Conservation (phyloP, 192 early-diverging fungal species). For the Lobosporangium transversale region DNA sequence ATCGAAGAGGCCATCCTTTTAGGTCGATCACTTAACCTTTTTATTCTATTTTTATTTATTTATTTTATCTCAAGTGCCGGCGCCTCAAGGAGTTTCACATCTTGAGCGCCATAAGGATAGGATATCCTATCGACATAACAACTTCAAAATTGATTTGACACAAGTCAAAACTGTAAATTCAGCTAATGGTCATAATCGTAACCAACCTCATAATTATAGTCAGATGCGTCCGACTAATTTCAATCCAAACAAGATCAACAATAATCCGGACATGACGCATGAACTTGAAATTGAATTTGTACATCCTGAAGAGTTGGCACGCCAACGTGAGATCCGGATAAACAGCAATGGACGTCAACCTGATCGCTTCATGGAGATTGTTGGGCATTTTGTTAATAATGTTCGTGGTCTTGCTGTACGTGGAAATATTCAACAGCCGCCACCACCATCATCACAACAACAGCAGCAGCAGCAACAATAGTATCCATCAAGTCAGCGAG, state of each 20-base stretch:
- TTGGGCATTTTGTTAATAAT: slow-evolving; percentile 84
- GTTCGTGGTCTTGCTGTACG: slow-evolving; percentile 65
- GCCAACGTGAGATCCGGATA: slow-evolving; percentile 71
- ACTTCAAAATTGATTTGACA: slow-evolving; percentile 89
- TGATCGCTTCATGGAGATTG: slow-evolving; percentile 75
- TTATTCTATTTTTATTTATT: too few species aligned
- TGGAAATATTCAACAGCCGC: slow-evolving; percentile 28
- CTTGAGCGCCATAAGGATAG: slow-evolving; percentile 88
- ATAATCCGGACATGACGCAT: slow-evolving; percentile 67
- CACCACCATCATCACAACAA: slow-evolving; percentile 2
- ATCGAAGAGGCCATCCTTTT: too few species aligned
- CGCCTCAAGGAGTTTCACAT: slow-evolving; percentile 57
- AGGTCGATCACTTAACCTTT: too few species aligned
- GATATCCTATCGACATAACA: slow-evolving; percentile 84
- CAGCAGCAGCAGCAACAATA: slow-evolving; percentile 6
- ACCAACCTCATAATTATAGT: slow-evolving; percentile 6
- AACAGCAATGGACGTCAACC: slow-evolving; percentile 53
- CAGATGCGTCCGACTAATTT: slow-evolving; percentile 22
- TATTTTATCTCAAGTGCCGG: too few species aligned
- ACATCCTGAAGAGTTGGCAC: slow-evolving; percentile 59
- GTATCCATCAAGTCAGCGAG: too few species aligned
- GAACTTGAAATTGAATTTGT: slow-evolving; percentile 89
- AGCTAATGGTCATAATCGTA: slow-evolving; percentile 37
- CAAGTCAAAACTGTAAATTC: slow-evolving; percentile 72
- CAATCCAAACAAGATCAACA: too few species aligned